Base-by-base conservation (phyloP, 2,329 filamentous ascomycete genomes). In the Cladophialophora psammophila region DNA sequence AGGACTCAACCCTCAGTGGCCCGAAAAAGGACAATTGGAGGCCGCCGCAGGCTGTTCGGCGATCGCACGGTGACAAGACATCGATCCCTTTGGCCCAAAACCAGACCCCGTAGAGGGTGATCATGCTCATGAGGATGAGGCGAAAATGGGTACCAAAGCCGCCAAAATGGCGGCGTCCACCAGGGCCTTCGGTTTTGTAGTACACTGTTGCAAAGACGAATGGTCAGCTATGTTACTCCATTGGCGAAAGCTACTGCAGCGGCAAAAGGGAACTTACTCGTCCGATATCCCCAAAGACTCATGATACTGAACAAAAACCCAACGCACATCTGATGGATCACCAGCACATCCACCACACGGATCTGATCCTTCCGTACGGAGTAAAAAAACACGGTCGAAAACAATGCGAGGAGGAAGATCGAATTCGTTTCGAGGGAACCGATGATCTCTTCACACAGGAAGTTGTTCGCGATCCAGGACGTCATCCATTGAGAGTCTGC, bases 391-490 rank as follows among this genome's bases (percentile, higher is more conserved):
- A 69, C 65, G 1, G 64, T 57, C 2, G 55, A 57, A 18, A 69
- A 61, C 10, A 69, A 53, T 5, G 67, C 67, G 13, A 63, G 45
- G 3, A 69, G 66, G 58, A 71, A 71, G 52, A 71, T 71, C 38
- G 69, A 67, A 36, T 71, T 71, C 35, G 63, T 66, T 10, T 71
- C 69, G 53, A 69, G 58, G 36, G 38, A 61, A 18, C 64, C 66
- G n/a, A 59, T 64, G 36, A 67, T 71, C 42, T 66, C 64, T 36
- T 61, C 60, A 15, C 56, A 38, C 31, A 65, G 65, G 66, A 71
- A 72, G 36, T 64, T 66, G 58, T 70, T 72, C 7, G 71, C 64
- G 13, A 71, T 57, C 69, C 71, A 70, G 48, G 55, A 64, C 12
- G 66, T 63, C 38, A 72, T 55, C 71, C 71, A 73, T 57, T 69